Evolutionary conservation across 1,139 yeast genomes (phyloP), one percentile per base, ranked within the genome.

Genomic region (Saccharomyces hybrid): DNA sequence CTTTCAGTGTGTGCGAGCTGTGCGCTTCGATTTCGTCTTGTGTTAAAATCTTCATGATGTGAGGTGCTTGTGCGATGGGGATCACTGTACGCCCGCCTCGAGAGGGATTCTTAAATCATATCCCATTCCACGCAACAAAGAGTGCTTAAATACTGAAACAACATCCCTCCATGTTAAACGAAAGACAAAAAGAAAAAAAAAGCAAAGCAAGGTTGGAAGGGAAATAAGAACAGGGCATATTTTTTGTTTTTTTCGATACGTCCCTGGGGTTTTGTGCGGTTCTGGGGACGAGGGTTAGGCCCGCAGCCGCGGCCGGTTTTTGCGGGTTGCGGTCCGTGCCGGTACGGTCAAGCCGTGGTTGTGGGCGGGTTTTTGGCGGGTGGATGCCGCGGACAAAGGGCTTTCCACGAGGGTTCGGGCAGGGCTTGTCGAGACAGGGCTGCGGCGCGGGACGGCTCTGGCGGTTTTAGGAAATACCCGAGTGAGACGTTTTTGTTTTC

Each of bases 11-110:
- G 59, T 81, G 79, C 57, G 76, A 73, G 64, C 76, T 74, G 70
- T 86, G 91, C 6, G 82, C 88, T 54, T 76, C 75, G 56, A 81
- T 76, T 72, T 87, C 93, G 69, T 83, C 86, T 57, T 79, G 75
- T 26, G 85, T 72, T 48, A 85, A 75, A 59, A 86, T 68, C 77
- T 86, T 87, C 95, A 87, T 87, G 26, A 24, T 32, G 24, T 48
- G 44, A n/a, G 44, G 9, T 51, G 32, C 41, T 32, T 16, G 11
- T 21, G 51, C 11, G 46, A 11, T 42, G 16, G 47, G 19, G 24
- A 21, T 21, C 24, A 4, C 24, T 21, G 24, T 21, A 3, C 5
- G 24, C 24, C 24, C 24, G 24, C 4, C 21, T 19, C 21, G 19
- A 38, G 44, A 38, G 44, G 16, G 16, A 9, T 19, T 9, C 11